A percentile compares a stretch with the other conserved stretches of the same genome.
Conservation (phyloP, 805 yeast genomes). For the Kuraishia capsulata region DNA sequence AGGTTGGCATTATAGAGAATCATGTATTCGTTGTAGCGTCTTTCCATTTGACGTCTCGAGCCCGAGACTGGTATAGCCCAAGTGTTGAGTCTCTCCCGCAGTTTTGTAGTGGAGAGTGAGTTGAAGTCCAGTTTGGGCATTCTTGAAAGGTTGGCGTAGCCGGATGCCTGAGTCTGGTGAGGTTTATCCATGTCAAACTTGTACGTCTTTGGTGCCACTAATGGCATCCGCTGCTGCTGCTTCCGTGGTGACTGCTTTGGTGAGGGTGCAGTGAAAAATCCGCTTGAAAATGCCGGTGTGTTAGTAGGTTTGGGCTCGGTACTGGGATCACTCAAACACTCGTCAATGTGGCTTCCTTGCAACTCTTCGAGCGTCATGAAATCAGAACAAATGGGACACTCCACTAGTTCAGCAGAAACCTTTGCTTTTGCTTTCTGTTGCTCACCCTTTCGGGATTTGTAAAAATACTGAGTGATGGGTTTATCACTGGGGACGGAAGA, state of each 20-base stretch:
- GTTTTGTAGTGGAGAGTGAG: constrained; percentile 45
- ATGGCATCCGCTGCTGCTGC: too few species aligned
- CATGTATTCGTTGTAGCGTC: constrained; percentile 69
- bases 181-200: constrained; percentile 16
- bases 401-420: constrained; percentile 25
- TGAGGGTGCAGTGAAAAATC: constrained; percentile 6
- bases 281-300: constrained; percentile 3
- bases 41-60: constrained; percentile 50
- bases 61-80: constrained; percentile 57
- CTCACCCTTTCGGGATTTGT: constrained; percentile 4
- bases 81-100: constrained; percentile 49
- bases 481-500: neutral
- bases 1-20: constrained; percentile 74
- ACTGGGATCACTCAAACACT: constrained; percentile 29
- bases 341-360: constrained; percentile 54
- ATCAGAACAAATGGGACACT: constrained; percentile 61
- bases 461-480: constrained; percentile 1
- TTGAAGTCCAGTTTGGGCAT: constrained; percentile 59
- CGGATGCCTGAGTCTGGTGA: constrained; percentile 16
- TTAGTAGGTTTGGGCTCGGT: constrained; percentile 4
- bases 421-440: constrained; percentile 4
- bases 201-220: too few species aligned
- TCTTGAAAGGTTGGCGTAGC: constrained; percentile 16
- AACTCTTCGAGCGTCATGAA: constrained; percentile 44
- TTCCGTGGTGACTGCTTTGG: neutral